Percentiles rank a stretch among this genome's conserved stretches.
These are phyloP conservation scores for Niveomyces coronatus DNA, from an alignment of 2,329 filamentous ascomycete species.

Conservation along the genomic window DNA sequence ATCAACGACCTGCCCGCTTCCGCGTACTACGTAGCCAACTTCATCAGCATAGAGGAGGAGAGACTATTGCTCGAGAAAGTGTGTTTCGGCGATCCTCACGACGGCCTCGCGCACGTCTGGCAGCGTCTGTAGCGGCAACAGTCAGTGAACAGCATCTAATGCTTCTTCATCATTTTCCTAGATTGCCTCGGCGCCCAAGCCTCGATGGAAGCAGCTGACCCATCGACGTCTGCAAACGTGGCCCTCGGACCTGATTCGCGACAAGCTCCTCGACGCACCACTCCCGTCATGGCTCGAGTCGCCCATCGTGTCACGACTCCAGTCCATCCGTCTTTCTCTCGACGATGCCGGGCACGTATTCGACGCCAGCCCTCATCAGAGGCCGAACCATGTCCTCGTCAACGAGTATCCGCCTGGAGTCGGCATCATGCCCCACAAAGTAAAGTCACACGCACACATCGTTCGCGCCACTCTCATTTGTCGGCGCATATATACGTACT, in stretches of 20 bases:
- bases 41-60: constrained; percentile 72
- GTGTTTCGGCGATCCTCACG: constrained; percentile 7
- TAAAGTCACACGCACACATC: not conserved
- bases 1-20: constrained; percentile 48
- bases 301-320: constrained; percentile 55
- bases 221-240: constrained; percentile 85
- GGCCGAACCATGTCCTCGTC: constrained; percentile 83
- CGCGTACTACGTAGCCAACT: constrained; percentile 80
- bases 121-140: not conserved
- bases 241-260: constrained; percentile 70
- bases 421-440: constrained; percentile 94
- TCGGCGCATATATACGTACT: not conserved
- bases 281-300: constrained; percentile 66
- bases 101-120: not conserved
- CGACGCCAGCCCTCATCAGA: constrained; percentile 56
- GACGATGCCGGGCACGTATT: constrained; percentile 35
- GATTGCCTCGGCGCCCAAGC: constrained; percentile 56
- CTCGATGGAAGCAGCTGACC: constrained; percentile 78
- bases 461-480: not conserved
- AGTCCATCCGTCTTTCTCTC: constrained; percentile 34
- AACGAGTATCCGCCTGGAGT: constrained; percentile 85
- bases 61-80: constrained; percentile 60
- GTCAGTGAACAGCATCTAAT: too few relatives aligned
- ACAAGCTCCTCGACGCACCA: constrained; percentile 64
- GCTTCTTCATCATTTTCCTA: too few relatives aligned